These are phyloP conservation scores for Leishmania amazonensis DNA, from an alignment of 208 protist genomes.

Conservation along the genomic window DNA sequence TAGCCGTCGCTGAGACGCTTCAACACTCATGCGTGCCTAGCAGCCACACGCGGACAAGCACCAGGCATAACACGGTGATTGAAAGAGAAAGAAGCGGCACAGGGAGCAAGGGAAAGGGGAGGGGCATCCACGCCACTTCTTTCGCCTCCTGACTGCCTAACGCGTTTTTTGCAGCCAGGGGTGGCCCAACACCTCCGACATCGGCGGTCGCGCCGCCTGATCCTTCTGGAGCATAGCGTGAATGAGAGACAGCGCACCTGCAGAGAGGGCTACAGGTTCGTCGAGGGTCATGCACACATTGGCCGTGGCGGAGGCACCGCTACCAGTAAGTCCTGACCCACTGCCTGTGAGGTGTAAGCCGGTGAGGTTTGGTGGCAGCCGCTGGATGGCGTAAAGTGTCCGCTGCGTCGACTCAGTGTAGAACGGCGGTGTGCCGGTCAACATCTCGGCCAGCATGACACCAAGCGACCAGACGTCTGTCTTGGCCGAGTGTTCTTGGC, in stretches of 20 bases:
- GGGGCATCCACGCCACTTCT: not conserved
- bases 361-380: conserved; percentile 37
- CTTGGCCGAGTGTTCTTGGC: conserved; percentile 52
- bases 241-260: conserved; percentile 39
- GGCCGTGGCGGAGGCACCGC: not conserved
- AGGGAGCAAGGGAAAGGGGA: not conserved
- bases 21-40: not conserved
- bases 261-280: conserved; percentile 24
- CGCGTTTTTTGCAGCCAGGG: conserved; percentile 54
- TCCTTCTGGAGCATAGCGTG: conserved; percentile 67
- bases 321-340: not conserved
- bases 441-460: conserved; percentile 82
- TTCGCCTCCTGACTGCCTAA: not conserved
- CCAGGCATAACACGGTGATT: not conserved
- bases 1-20: not conserved
- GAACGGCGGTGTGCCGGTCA: conserved; percentile 79
- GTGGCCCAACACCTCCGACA: conserved; percentile 63
- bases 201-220: conserved; percentile 49
- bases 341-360: not conserved
- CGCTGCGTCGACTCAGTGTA: conserved; percentile 47
- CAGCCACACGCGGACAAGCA: not conserved
- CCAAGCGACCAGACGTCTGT: conserved; percentile 93
- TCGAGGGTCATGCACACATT: not conserved
- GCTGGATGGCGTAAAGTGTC: conserved; percentile 71
- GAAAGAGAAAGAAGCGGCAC: not conserved